These are phyloP conservation scores for Agrocybe chaxingu DNA, from an alignment of 768 basidiomycete genomes.

Conservation along the genomic window DNA sequence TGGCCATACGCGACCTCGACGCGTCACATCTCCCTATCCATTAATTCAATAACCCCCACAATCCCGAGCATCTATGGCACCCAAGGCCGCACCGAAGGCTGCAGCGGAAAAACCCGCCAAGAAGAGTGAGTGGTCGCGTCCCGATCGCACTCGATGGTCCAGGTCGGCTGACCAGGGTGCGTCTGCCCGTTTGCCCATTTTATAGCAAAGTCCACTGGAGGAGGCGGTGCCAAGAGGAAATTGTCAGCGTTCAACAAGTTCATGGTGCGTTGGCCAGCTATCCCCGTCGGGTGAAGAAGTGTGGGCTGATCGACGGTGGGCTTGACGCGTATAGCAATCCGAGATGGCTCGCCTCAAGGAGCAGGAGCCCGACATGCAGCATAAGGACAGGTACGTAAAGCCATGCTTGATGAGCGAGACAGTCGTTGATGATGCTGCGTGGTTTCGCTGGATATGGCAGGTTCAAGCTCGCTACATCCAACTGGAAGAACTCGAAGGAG, in stretches of 20 bases:
- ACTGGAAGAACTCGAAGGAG: conserved; percentile 76
- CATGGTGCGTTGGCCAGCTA: conserved; percentile 35
- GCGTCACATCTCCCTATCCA: conserved; percentile 17
- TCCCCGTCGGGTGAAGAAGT: not conserved
- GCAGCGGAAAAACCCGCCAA: conserved; percentile 46
- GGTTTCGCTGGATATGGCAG: conserved; percentile 27
- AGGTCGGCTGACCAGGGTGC: too few species aligned
- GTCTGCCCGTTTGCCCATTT: conserved; percentile 16
- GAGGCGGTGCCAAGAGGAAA: conserved; percentile 52
- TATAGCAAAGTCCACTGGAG: conserved; percentile 50
- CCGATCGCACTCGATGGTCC: conserved; percentile 10
- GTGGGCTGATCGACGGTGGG: too few species aligned
- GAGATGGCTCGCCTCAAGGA: conserved; percentile 81
- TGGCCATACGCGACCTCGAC: conserved; percentile 19
- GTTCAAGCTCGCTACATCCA: conserved; percentile 70
- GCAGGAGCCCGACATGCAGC: conserved; percentile 64
- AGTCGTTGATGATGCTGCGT: conserved; percentile 8
- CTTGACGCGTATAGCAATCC: conserved; percentile 46
- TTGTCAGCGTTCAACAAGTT: conserved; percentile 78
- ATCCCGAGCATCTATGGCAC: conserved; percentile 33
- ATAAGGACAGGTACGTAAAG: conserved; percentile 65
- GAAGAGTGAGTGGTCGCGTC: conserved; percentile 44
- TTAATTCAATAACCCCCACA: conserved; percentile 6
- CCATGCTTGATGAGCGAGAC: conserved; percentile 6
- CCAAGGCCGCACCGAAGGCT: conserved; percentile 37